phyloP scores from a whole-genome alignment of 805 yeast species.

The Cyberlindnera suaveolens region DNA sequence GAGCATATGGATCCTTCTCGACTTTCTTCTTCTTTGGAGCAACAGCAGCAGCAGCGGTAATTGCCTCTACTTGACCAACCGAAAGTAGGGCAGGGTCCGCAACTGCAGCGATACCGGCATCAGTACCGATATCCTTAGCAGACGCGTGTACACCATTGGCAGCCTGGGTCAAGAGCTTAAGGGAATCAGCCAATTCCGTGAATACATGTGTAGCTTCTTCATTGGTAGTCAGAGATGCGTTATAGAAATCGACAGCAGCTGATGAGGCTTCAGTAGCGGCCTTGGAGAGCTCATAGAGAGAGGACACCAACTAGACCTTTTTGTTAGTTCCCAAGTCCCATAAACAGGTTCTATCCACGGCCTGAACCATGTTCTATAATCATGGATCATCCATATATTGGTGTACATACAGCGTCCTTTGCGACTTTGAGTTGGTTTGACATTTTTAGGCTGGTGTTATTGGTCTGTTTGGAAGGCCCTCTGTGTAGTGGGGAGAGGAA shows the following conservation, averaged over 20 bases:
- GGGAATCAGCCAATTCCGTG: constrained; percentile 34
- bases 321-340: background rate
- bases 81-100: constrained; percentile 10
- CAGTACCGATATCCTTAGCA: constrained; percentile 12
- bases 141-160: constrained; percentile 26
- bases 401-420: constrained; percentile 20
- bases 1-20: constrained; percentile 87
- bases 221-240: constrained; percentile 43
- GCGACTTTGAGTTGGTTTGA: constrained; percentile 21
- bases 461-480: background rate
- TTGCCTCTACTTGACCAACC: constrained; percentile 5
- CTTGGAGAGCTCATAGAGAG: constrained; percentile 74
- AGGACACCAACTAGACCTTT: constrained; percentile 54
- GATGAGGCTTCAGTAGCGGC: constrained; percentile 83
- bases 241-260: constrained; percentile 73
- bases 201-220: constrained; percentile 40
- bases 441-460: constrained; percentile 7
- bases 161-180: constrained; percentile 33
- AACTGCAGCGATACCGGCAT: constrained; percentile 4
- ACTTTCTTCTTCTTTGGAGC: constrained; percentile 34
- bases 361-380: background rate
- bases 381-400: background rate
- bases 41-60: constrained; percentile 3
- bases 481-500: background rate
- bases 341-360: background rate